Conservation (phyloP, 805 yeast species). For the Ogataea trehalophila region DNA sequence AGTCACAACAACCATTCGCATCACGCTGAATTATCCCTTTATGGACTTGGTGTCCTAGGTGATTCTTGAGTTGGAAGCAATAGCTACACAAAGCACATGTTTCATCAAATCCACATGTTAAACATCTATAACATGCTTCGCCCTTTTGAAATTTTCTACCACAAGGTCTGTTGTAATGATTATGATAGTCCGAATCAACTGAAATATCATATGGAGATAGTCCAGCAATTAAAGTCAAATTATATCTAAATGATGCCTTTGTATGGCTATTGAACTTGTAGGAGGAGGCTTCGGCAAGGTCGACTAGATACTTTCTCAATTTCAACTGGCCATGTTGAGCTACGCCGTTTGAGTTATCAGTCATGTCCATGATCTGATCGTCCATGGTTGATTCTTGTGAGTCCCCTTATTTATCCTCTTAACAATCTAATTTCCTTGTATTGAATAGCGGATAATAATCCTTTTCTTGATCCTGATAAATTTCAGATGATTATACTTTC, state of each 20-base stretch:
- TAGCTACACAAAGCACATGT: conserved; percentile 77
- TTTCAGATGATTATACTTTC: no score
- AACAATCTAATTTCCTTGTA: no score
- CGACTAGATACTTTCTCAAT: conserved; percentile 33
- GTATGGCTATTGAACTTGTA: conserved; percentile 29
- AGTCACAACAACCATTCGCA: conserved; percentile 78
- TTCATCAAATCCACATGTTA: conserved; percentile 74
- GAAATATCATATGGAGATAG: conserved; percentile 12
- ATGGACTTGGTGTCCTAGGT: conserved; percentile 67
- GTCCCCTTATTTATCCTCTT: no score
- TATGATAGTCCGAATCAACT: conserved; percentile 22
- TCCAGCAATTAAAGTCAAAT: conserved; percentile 25
- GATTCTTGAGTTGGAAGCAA: conserved; percentile 69
- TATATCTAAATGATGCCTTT: conserved; percentile 34
- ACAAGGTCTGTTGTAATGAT: conserved; percentile 67
- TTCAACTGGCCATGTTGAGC: background rate
- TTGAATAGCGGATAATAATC: no score
- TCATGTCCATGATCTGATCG: no score
- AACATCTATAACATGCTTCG: conserved; percentile 76
- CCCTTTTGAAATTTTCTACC: conserved; percentile 69
- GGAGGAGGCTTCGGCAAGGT: conserved; percentile 32
- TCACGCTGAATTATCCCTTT: conserved; percentile 59
- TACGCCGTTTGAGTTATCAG: background rate
- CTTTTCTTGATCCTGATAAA: no score
- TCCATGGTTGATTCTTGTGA: no score